Base-by-base conservation (phyloP, 1,284 basidiomycete genomes). In the Ustilago xerochloae region DNA sequence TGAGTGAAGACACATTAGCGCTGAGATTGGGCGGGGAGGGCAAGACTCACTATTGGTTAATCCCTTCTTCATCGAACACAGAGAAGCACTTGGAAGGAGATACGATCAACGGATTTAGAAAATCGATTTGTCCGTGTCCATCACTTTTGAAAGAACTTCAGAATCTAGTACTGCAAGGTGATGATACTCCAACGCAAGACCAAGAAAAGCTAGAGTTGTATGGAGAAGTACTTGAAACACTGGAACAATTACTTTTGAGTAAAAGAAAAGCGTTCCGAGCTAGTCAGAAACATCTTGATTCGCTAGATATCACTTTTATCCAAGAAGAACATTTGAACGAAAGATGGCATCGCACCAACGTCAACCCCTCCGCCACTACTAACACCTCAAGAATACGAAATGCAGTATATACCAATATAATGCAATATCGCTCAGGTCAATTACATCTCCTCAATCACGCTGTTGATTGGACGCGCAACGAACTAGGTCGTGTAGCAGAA, bases 1-100 rank as follows among this genome's bases (percentile, higher is more conserved):
- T 35, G 1, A 58, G 46, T 3, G 81, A 82, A 15, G 81, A 82
- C 33, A 66, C 71, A 15, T 51, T 82, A 4, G 65, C 71, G n/a
- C 50, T 82, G 7, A 62, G 64, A 20, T 30, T 81, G 13, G 63
- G 48, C 7, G 33, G 29, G 29, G 36, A 50, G n/a, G 39, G 38
- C 8, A 56, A 29, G 26, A 69, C 59, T 22, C 60, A 73, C 15
- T 67, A 70, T 26, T 73, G 70, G 74, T 22, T 30, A 43, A 18
- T 55, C 6, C 28, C 58, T 6, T 18, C 54, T 15, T 7, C 4
- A 2, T 24, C 43, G n/a, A n/a, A n/a, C n/a, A n/a, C n/a, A n/a
- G n/a, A n/a, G n/a, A n/a, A n/a, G n/a, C n/a, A n/a, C n/a, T n/a
- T n/a, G 16, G 13, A 47, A 18, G 26, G 9, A 10, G 18, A 33